These are phyloP conservation scores for Penicillium paneum DNA, from an alignment of 2,329 filamentous ascomycete genomes.

Conservation along the genomic window DNA sequence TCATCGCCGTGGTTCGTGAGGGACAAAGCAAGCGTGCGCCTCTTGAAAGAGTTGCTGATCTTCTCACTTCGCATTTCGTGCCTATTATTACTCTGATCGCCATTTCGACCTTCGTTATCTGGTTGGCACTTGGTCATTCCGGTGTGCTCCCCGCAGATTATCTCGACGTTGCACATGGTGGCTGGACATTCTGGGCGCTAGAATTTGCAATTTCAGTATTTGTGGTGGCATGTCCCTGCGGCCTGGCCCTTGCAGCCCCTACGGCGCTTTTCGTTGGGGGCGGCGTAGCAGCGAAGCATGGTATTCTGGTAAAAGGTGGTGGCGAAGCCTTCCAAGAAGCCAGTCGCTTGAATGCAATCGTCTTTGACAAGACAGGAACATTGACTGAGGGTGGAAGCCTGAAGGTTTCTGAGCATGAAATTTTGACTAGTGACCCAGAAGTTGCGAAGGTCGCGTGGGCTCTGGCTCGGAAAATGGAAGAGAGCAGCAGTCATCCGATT, in stretches of 20 bases:
- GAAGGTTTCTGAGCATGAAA: slow-evolving; percentile 52
- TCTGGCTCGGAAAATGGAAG: slow-evolving; percentile 52
- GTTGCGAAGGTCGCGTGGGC: slow-evolving; percentile 44
- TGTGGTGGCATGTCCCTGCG: slow-evolving; percentile 81
- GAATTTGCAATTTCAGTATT: slow-evolving; percentile 78
- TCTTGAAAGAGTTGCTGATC: slow-evolving; percentile 47
- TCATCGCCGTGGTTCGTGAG: slow-evolving; percentile 49
- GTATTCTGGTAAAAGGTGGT: slow-evolving; percentile 78
- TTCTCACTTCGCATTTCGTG: slow-evolving; percentile 50
- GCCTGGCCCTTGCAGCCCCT: slow-evolving; percentile 77
- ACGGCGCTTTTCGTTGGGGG: slow-evolving; percentile 83
- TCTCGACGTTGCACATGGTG: slow-evolving; percentile 47
- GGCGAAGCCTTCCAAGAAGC: slow-evolving; percentile 85
- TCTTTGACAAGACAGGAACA: slow-evolving; percentile 88
- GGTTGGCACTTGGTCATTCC: slow-evolving; percentile 46
- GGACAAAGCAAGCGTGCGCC: slow-evolving; percentile 50
- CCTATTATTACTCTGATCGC: slow-evolving; percentile 49
- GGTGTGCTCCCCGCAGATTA: slow-evolving; percentile 50
- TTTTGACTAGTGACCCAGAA: slow-evolving; percentile 35
- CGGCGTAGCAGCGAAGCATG: slow-evolving; percentile 72
- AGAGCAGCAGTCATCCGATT: slow-evolving; percentile 59
- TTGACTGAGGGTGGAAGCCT: slow-evolving; percentile 65
- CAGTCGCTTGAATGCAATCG: slow-evolving; percentile 70
- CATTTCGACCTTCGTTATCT: slow-evolving; percentile 47
- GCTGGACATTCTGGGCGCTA: slow-evolving; percentile 54